Evolutionary conservation across 306 rosid genomes (phyloP).

Genomic region (Glycine latifolia): DNA sequence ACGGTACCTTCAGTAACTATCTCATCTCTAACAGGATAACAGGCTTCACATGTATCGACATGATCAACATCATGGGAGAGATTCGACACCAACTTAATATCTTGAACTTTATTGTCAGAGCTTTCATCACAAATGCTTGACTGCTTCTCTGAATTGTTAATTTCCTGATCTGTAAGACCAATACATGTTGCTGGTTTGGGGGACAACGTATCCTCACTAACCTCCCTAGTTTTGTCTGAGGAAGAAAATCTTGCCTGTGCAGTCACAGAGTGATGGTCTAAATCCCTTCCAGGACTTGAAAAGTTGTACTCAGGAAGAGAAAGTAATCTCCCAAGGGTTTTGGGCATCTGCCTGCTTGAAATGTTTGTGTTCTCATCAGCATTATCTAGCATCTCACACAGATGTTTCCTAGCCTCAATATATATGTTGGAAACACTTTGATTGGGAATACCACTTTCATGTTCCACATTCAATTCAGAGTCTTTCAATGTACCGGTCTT

Average conservation of each 20-base stretch:
- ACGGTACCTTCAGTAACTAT: slow-evolving; percentile 65
- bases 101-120: slow-evolving; percentile 48
- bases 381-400: slow-evolving; percentile 75
- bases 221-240: slow-evolving; percentile 51
- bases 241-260: slow-evolving; percentile 64
- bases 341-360: slow-evolving; percentile 63
- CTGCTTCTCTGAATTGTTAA: slow-evolving; percentile 50
- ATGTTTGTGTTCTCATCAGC: slow-evolving; percentile 67
- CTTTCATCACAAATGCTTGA: slow-evolving; percentile 50
- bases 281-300: slow-evolving; percentile 82
- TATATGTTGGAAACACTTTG: slow-evolving; percentile 71
- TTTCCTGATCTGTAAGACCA: slow-evolving; percentile 54
- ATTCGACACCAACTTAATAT: slow-evolving; percentile 47
- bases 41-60: slow-evolving; percentile 50
- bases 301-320: slow-evolving; percentile 79
- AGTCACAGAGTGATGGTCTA: slow-evolving; percentile 61
- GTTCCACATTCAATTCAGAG: slow-evolving; percentile 52
- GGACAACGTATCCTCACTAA: slow-evolving; percentile 54
- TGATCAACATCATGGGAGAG: slow-evolving; percentile 42
- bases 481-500: slow-evolving; percentile 59
- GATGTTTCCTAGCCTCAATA: slow-evolving; percentile 86
- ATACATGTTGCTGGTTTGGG: slow-evolving; percentile 51
- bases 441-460: slow-evolving; percentile 50
- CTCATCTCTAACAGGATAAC: slow-evolving; percentile 50
- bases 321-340: slow-evolving; percentile 83